Evolutionary conservation across 2,329 filamentous ascomycete species (phyloP), one percentile per base, ranked within the genome.

Genomic region (Cytospora piceae): DNA sequence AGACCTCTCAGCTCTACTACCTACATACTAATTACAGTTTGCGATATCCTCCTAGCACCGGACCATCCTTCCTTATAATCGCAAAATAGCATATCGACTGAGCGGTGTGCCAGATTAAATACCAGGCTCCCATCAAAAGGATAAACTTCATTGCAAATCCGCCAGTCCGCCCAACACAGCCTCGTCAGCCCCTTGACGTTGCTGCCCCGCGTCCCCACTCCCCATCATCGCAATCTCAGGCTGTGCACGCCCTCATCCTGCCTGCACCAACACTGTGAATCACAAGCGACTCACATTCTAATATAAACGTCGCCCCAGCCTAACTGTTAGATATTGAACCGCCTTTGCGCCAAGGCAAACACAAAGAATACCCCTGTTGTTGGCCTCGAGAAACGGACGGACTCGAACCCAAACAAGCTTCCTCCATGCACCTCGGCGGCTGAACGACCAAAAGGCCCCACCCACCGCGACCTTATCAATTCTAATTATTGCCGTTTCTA

Each of bases 141-240:
- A 46, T 46, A 46, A 4, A 24, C 11, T 49, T 22, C n/a, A 22
- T 8, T 24, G n/a, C 52, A 32, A 14, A 34, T 57, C 60, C 46
- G 60, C 60, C 60, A n/a, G n/a, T n/a, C n/a, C n/a, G n/a, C n/a
- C 60, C 60, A 56, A 63, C 60, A 63, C 60, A 63, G 60, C 60
- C 60, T 63, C 60, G 60, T 51, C 49, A 42, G 27, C 55, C 46
- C 60, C 60, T 56, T 56, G 5, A 34, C 39, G 49, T 54, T 27
- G 53, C 29, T 63, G 60, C 60, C 60, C 60, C 60, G 46, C 60
- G 46, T 53, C 37, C 29, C 60, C 60, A 63, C 60, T 5, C 24
- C 37, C 17, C 27, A 63, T 53, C 29, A n/a, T 54, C 60, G 60
- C 60, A 63, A 63, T 63, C 29, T 57, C 60, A 57, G 60, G 60